Base-by-base conservation (phyloP, 257 asterid species). In the Ilex aquifolium region DNA sequence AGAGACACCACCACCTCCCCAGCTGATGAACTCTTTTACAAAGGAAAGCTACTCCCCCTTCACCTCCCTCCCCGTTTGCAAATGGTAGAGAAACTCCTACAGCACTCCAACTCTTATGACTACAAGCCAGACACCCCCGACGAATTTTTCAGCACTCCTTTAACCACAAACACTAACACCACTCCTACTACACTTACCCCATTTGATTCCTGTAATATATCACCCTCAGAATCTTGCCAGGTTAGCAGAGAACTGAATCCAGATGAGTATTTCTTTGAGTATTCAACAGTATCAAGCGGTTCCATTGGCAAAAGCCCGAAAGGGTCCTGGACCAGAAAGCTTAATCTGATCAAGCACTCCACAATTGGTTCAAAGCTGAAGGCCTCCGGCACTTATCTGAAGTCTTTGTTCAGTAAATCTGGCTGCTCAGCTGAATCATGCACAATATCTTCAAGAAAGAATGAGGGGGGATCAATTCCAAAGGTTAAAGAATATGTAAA, bases 11-110 rank as follows among this genome's bases (percentile, higher is more conserved):
- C 90, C 3, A 82, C 90, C 12, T 82, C 95, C 4, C 88, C 95
- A 0, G 97, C 97, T 0, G 97, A 90, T 64, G 90, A 90, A 59
- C 89, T 90, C 69, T 90, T 90, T 82, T 83, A 82, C 82, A 90
- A 83, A 80, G 97, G 97, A 0, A 88, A 85, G 48, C 96, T 90
- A 74, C 97, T 90, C 55, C 97, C 97, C 16, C 97, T 90, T 65
- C 97, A 85, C 67, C 91, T 85, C 74, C 97, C 91, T 1, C 92
- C 95, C 11, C 84, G 97, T 36, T 74, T 85, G 66, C 82, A 89
- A 68, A 84, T 90, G 91, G 86, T 85, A 21, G 88, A 85, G 60
- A 87, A 83, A 61, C 83, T 85, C n/a, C 80, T 85, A 4, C 76
- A 77, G 13, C 74, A 75, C 30, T 32, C 72, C 13, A 49, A 27